Percentiles rank a stretch among this genome's conserved stretches.
Evolutionary conservation across 2,329 filamentous ascomycete species (phyloP).

Genomic region (Xylaria sp.): DNA sequence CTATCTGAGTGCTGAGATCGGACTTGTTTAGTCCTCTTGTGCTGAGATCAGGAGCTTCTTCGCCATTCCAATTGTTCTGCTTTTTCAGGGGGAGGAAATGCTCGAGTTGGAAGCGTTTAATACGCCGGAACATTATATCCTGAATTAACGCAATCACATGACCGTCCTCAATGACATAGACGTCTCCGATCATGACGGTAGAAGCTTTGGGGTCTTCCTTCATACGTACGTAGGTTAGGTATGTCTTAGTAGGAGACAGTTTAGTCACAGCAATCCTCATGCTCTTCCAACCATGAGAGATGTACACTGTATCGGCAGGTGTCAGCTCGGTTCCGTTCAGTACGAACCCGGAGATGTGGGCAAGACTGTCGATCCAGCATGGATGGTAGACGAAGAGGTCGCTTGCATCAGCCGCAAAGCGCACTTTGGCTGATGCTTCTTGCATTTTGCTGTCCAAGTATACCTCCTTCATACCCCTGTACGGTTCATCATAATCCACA

Average conservation of each 20-base stretch:
- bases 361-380: slow-evolving; percentile 45
- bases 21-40: not conserved
- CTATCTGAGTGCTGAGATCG: not conserved
- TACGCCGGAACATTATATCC: slow-evolving; percentile 43
- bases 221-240: slow-evolving; percentile 45
- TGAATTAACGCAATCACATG: slow-evolving; percentile 41
- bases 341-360: slow-evolving; percentile 47
- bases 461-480: slow-evolving; percentile 45
- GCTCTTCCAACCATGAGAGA: slow-evolving; percentile 42
- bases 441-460: slow-evolving; percentile 41
- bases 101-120: slow-evolving; percentile 38
- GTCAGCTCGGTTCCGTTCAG: slow-evolving; percentile 40
- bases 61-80: not conserved
- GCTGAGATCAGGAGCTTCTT: not conserved
- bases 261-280: slow-evolving; percentile 37
- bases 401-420: slow-evolving; percentile 31
- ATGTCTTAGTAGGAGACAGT: slow-evolving; percentile 33
- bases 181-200: slow-evolving; percentile 41
- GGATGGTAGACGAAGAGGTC: slow-evolving; percentile 39
- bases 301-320: slow-evolving; percentile 36
- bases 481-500: slow-evolving; percentile 43
- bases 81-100: slow-evolving; percentile 24
- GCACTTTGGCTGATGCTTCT: slow-evolving; percentile 45
- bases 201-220: slow-evolving; percentile 30
- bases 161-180: slow-evolving; percentile 43